phyloP scores from a whole-genome alignment of 768 basidiomycete genomes.

The Lentinula sp. region DNA sequence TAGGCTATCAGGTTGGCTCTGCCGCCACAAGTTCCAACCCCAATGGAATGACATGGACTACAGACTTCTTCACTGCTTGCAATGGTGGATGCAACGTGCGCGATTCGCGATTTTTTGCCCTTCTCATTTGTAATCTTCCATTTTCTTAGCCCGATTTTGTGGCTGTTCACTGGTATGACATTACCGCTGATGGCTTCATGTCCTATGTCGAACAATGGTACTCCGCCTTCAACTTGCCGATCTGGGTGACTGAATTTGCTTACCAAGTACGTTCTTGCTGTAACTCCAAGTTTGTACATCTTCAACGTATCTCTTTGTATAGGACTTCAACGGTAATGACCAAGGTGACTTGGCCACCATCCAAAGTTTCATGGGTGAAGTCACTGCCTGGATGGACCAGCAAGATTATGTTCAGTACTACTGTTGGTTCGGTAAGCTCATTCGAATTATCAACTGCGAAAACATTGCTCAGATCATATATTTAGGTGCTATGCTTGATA shows the following conservation, averaged over 20 bases:
- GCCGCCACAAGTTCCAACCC: conserved; percentile 66
- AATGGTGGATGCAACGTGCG: conserved; percentile 43
- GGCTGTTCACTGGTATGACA: conserved; percentile 70
- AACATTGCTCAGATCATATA: neutral
- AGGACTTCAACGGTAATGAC: conserved; percentile 50
- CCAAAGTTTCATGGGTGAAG: conserved; percentile 39
- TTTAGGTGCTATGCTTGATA: conserved; percentile 48
- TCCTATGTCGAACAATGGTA: conserved; percentile 45
- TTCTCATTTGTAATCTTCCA: neutral
- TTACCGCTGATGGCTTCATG: conserved; percentile 38
- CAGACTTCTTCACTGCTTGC: conserved; percentile 50
- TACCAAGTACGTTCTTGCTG: conserved; percentile 39
- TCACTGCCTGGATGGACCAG: conserved; percentile 39
- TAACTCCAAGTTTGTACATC: no score
- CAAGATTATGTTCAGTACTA: conserved; percentile 35
- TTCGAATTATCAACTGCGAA: neutral
- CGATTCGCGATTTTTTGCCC: conserved; percentile 6
- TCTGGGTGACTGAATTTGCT: conserved; percentile 72
- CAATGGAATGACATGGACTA: conserved; percentile 59
- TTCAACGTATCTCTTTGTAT: neutral
- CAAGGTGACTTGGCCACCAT: conserved; percentile 38
- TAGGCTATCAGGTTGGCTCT: conserved; percentile 54
- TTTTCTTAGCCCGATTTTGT: conserved; percentile 44
- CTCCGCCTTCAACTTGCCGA: conserved; percentile 29
- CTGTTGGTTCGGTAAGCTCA: conserved; percentile 56